phyloP scores from a whole-genome alignment of 2,329 filamentous ascomycete species.

The Alternaria solani region DNA sequence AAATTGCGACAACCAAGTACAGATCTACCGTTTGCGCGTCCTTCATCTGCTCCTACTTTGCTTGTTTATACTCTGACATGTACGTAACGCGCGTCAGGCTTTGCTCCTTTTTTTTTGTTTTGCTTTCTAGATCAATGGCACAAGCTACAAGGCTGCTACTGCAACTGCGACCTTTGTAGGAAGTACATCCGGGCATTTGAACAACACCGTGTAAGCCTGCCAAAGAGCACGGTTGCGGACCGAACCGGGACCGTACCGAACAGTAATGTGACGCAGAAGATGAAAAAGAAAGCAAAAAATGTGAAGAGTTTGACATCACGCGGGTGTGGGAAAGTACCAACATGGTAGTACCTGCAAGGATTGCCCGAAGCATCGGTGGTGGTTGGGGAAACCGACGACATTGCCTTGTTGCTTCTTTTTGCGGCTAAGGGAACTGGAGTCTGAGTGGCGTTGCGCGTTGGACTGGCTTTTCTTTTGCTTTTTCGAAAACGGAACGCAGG shows the following conservation, averaged over 20 bases:
- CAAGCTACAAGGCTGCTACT: constrained; percentile 1
- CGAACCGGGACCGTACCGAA: constrained; percentile 3
- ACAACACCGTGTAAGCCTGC: constrained; percentile 1
- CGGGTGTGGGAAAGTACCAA: neutral
- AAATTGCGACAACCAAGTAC: neutral
- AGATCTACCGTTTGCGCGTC: constrained; percentile 4
- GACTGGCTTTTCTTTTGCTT: neutral
- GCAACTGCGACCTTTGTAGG: neutral
- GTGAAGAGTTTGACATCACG: neutral
- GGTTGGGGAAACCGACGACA: neutral
- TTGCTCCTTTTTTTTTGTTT: neutral
- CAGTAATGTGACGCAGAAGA: neutral
- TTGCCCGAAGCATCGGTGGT: neutral
- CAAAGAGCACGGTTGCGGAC: constrained; percentile 1
- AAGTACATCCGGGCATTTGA: constrained; percentile 2
- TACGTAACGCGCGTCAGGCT: neutral
- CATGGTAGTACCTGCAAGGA: neutral
- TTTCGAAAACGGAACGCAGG: constrained; percentile 1
- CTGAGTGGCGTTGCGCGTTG: neutral
- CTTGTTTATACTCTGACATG: constrained; percentile 2
- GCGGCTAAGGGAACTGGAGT: neutral
- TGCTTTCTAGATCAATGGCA: neutral
- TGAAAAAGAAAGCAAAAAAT: neutral
- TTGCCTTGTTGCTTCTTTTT: constrained; percentile 1
- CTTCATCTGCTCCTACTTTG: constrained; percentile 4